These are phyloP conservation scores for Penicillium polonicum DNA, from an alignment of 2,329 filamentous ascomycete genomes.

Conservation along the genomic window DNA sequence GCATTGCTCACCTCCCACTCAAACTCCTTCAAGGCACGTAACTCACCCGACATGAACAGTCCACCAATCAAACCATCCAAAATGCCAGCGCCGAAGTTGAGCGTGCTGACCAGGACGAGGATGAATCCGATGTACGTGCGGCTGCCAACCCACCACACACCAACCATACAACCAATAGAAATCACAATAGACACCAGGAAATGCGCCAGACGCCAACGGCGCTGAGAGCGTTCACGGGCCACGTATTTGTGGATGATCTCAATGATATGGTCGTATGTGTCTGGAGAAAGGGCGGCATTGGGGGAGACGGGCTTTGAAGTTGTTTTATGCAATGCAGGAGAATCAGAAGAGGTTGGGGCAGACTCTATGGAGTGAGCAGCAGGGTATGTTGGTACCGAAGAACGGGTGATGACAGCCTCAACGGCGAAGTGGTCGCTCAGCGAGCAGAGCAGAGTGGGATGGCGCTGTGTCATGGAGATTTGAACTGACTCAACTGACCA, in stretches of 20 bases:
- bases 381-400: background rate
- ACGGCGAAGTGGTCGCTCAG: conserved; percentile 95
- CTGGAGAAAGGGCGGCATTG: conserved; percentile 43
- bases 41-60: conserved; percentile 80
- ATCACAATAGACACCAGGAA: conserved; percentile 68
- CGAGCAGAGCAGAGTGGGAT: conserved; percentile 78
- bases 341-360: conserved; percentile 6
- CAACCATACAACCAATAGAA: conserved; percentile 72
- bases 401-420: conserved; percentile 68
- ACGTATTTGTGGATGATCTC: conserved; percentile 67
- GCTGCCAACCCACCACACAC: conserved; percentile 72
- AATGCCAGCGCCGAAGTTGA: conserved; percentile 72
- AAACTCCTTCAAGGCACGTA: conserved; percentile 83
- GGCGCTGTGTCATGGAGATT: conserved; percentile 78
- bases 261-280: conserved; percentile 70
- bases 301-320: conserved; percentile 21
- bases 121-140: conserved; percentile 79
- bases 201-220: conserved; percentile 68
- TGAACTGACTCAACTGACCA: conserved; percentile 72
- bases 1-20: conserved; percentile 85
- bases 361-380: conserved; percentile 3
- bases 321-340: conserved; percentile 17
- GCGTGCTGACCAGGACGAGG: conserved; percentile 73
- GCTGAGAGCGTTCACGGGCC: conserved; percentile 69
- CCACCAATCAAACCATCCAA: conserved; percentile 83